Evolutionary conservation across 2,329 filamentous ascomycete genomes (phyloP).

Genomic region (Pseudogymnoascus sp.): DNA sequence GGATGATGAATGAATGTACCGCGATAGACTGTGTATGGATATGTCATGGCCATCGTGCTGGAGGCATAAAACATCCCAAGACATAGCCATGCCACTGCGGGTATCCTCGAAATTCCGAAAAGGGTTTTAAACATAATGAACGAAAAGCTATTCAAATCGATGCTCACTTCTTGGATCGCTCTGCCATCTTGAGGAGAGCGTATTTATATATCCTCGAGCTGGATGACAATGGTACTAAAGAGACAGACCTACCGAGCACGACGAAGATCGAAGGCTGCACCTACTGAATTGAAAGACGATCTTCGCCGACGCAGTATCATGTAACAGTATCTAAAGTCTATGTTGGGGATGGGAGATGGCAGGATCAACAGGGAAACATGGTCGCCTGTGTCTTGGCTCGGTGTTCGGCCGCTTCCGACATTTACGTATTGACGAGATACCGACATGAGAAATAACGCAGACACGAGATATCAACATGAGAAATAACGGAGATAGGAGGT

Average conservation of each 20-base stretch:
- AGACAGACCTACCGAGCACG: neutral
- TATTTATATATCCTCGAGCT: neutral
- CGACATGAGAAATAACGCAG: neutral
- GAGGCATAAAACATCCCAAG: neutral
- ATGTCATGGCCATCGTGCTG: neutral
- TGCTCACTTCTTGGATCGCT: neutral
- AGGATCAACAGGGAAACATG: neutral
- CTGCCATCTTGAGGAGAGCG: neutral
- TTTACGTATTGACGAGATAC: neutral
- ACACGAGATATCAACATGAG: neutral
- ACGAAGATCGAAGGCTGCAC: neutral
- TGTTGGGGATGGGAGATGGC: neutral
- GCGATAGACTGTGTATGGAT: slow-evolving; percentile 1
- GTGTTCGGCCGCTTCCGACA: neutral
- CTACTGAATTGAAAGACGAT: neutral
- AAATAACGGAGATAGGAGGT: neutral
- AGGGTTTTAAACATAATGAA: neutral
- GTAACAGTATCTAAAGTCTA: neutral
- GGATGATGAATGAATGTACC: slow-evolving; percentile 3
- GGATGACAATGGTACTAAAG: neutral
- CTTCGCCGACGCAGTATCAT: neutral
- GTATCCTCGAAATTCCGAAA: neutral
- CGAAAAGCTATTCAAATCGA: neutral
- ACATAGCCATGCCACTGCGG: neutral
- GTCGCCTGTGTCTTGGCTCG: neutral